phyloP scores from a whole-genome alignment of 177 flowering plant genomes.

The Vitis hybrid region DNA sequence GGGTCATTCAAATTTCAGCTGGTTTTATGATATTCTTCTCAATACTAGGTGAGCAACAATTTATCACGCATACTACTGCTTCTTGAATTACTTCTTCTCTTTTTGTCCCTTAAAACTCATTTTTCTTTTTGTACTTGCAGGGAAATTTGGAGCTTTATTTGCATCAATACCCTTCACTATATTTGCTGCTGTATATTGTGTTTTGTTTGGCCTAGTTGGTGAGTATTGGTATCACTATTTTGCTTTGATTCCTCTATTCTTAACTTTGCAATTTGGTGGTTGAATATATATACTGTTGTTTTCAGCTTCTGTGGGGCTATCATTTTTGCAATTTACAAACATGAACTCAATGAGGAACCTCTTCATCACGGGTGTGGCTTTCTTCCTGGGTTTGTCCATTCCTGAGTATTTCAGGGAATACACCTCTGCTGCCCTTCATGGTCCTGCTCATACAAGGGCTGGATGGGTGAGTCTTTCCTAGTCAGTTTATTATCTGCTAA shows the following conservation, averaged over 20 bases:
- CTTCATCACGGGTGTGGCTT: slow-evolving; percentile 83
- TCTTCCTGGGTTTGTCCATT: slow-evolving; percentile 87
- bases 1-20: slow-evolving; percentile 98
- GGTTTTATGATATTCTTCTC: slow-evolving; percentile 99
- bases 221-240: slow-evolving; percentile 9
- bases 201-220: slow-evolving; percentile 97
- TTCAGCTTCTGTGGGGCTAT: slow-evolving; percentile 92
- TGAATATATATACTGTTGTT: neutral
- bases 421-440: slow-evolving; percentile 70
- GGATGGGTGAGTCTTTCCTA: slow-evolving; percentile 74
- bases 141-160: slow-evolving; percentile 97
- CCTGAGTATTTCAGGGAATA: slow-evolving; percentile 91
- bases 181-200: slow-evolving; percentile 93
- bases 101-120: neutral
- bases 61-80: neutral
- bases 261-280: neutral
- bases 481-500: neutral
- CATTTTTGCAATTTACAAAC: slow-evolving; percentile 98
- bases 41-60: slow-evolving; percentile 63
- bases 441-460: slow-evolving; percentile 92
- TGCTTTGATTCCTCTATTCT: neutral
- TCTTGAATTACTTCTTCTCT: neutral
- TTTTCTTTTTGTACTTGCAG: slow-evolving; percentile 28
- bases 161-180: slow-evolving; percentile 97
- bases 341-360: slow-evolving; percentile 99